phyloP scores from a whole-genome alignment of 2,329 filamentous ascomycete genomes.

The Stagonosporopsis chrysanthemi region DNA sequence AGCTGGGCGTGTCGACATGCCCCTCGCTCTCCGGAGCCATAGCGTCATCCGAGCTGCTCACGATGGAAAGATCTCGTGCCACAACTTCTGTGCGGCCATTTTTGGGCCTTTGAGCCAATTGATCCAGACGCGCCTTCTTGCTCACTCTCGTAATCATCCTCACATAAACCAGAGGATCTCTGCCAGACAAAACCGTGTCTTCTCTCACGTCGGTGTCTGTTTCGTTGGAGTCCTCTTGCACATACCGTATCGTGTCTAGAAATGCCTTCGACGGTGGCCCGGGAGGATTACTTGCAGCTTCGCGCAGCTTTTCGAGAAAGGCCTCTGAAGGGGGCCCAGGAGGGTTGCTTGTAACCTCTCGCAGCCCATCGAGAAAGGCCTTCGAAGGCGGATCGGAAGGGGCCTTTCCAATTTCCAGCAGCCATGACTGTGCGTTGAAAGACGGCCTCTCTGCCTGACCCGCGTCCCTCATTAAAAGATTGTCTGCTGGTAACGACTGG shows the following conservation, averaged over 20 bases:
- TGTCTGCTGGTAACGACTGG: not conserved
- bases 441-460: not conserved
- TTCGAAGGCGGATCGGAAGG: slow-evolving; percentile 2
- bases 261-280: not conserved
- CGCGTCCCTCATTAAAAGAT: not conserved
- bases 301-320: too few relatives aligned
- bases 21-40: not conserved
- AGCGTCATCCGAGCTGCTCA: not conserved
- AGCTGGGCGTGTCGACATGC: not conserved
- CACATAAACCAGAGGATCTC: not conserved
- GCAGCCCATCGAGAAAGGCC: not conserved
- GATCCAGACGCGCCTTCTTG: not conserved
- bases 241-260: not conserved
- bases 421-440: slow-evolving; percentile 1
- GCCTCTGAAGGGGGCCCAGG: too few relatives aligned
- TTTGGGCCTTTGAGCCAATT: not conserved
- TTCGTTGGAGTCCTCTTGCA: not conserved
- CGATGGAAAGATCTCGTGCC: not conserved
- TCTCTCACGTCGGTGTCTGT: not conserved
- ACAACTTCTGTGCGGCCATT: not conserved
- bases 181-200: not conserved
- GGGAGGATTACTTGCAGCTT: too few relatives aligned
- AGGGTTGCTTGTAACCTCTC: too few relatives aligned
- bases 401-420: slow-evolving; percentile 5
- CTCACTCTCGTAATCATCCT: not conserved